phyloP scores from a whole-genome alignment of 139 green algal species.

The Chlorella sp. region DNA sequence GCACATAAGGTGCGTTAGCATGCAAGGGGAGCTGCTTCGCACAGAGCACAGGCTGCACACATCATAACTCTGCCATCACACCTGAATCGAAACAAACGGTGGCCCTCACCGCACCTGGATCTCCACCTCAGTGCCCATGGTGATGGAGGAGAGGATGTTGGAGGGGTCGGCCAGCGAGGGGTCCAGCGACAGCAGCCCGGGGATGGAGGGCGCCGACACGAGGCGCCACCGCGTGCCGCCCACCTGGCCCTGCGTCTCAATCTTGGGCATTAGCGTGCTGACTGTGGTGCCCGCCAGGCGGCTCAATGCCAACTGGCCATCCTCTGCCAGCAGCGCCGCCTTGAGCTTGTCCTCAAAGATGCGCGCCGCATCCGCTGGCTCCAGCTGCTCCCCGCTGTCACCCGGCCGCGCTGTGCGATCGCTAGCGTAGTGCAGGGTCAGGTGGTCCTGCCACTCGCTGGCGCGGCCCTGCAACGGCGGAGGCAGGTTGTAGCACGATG shows the following conservation, averaged over 20 bases:
- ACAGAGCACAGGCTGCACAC: not conserved
- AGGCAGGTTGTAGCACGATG: not conserved
- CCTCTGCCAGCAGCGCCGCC: conserved; percentile 84
- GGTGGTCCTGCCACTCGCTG: conserved; percentile 76
- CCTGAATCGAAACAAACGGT: too few species aligned
- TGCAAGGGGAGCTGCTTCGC: not conserved
- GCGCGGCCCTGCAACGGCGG: conserved; percentile 56
- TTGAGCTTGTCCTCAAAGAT: conserved; percentile 94
- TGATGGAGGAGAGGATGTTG: conserved; percentile 60
- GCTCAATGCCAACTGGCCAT: conserved; percentile 92
- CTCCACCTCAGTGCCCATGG: conserved; percentile 92
- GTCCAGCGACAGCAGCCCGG: conserved; percentile 72
- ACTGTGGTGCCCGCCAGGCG: conserved; percentile 89
- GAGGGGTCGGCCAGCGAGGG: conserved; percentile 55
- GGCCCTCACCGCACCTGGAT: conserved; percentile 89
- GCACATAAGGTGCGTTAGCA: not conserved
- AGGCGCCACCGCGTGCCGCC: conserved; percentile 82
- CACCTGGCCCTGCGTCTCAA: conserved; percentile 90
- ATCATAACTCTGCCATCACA: not conserved
- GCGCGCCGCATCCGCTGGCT: conserved; percentile 74
- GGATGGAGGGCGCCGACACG: conserved; percentile 83
- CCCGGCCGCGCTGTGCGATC: not conserved
- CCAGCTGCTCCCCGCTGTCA: conserved; percentile 44
- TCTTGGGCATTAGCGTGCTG: conserved; percentile 89
- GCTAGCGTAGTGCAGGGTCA: conserved; percentile 53